Percentiles rank a stretch among this genome's conserved stretches.
Conservation (phyloP, 768 basidiomycete genomes). For the Boletus barrowsii region DNA sequence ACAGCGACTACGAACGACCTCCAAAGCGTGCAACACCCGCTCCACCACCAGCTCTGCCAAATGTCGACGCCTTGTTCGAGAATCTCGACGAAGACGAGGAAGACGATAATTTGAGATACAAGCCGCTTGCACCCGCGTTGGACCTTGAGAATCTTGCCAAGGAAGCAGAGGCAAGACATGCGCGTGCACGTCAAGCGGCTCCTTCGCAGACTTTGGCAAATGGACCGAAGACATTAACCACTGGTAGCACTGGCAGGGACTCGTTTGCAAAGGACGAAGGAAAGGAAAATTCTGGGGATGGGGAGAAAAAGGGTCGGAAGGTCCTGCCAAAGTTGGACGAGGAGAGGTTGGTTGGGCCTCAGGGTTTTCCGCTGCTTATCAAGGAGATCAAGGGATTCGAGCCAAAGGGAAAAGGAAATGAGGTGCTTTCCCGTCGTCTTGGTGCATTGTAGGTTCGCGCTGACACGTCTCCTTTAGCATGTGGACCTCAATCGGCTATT, state of each 20-base stretch:
- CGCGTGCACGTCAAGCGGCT: constrained; percentile 16
- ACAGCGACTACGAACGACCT: constrained; percentile 38
- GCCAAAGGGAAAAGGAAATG: constrained; percentile 86
- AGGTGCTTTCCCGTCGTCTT: constrained; percentile 48
- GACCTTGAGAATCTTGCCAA: constrained; percentile 53
- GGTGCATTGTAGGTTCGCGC: not conserved
- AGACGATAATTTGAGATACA: constrained; percentile 40
- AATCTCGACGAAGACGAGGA: constrained; percentile 49
- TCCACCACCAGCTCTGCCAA: constrained; percentile 17
- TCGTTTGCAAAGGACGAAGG: constrained; percentile 4
- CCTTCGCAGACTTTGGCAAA: constrained; percentile 48
- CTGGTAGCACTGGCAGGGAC: constrained; percentile 18
- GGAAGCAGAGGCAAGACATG: constrained; percentile 52
- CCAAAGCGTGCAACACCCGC: constrained; percentile 23
- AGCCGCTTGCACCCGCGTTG: constrained; percentile 47
- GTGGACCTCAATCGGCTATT: constrained; percentile 78
- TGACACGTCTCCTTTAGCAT: constrained; percentile 42
- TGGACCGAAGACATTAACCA: constrained; percentile 37
- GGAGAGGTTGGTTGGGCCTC: constrained; percentile 62
- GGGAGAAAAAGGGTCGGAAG: constrained; percentile 30
- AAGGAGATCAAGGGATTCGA: constrained; percentile 75
- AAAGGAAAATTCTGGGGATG: constrained; percentile 16
- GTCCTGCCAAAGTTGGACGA: constrained; percentile 66
- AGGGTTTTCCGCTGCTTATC: constrained; percentile 80
- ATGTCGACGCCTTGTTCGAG: constrained; percentile 44